phyloP scores from a whole-genome alignment of 2,329 filamentous ascomycete genomes.

The Scedosporium boydii region DNA sequence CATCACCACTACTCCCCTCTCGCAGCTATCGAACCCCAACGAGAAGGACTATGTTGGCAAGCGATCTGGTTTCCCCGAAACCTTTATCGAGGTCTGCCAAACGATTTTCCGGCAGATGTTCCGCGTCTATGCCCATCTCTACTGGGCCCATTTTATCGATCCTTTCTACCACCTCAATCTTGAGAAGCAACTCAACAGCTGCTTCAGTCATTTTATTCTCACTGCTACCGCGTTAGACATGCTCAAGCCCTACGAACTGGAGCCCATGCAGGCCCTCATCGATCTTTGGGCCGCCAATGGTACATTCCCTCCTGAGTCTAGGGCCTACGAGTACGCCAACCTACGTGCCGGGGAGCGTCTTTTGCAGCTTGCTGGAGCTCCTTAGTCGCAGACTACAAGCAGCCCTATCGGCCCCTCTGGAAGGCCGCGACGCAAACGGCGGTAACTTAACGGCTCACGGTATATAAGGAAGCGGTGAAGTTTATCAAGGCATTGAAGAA shows the following conservation, averaged over 20 bases:
- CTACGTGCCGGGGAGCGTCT: slow-evolving; percentile 49
- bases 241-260: slow-evolving; percentile 79
- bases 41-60: slow-evolving; percentile 79
- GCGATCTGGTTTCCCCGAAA: slow-evolving; percentile 81
- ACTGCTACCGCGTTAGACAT: slow-evolving; percentile 75
- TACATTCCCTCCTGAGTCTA: slow-evolving; percentile 69
- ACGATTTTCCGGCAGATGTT: slow-evolving; percentile 98
- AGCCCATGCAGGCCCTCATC: slow-evolving; percentile 91
- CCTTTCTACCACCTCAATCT: slow-evolving; percentile 77
- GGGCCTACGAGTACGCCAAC: slow-evolving; percentile 57
- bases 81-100: slow-evolving; percentile 84
- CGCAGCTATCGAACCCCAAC: slow-evolving; percentile 49
- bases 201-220: slow-evolving; percentile 76
- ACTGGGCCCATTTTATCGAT: slow-evolving; percentile 88
- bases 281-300: slow-evolving; percentile 87
- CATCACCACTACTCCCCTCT: slow-evolving; percentile 48
- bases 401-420: background rate
- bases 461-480: too few species aligned
- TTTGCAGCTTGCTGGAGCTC: slow-evolving; percentile 32
- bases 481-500: too few species aligned
- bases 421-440: too few species aligned
- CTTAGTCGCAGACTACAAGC: background rate
- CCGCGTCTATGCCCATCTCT: slow-evolving; percentile 93
- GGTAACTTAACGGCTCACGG: too few species aligned
- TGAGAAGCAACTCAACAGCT: slow-evolving; percentile 76